Percentiles rank a stretch among this genome's conserved stretches.
phyloP scores from a whole-genome alignment of 2,329 filamentous ascomycete species.

The Nectriaceae sp. region DNA sequence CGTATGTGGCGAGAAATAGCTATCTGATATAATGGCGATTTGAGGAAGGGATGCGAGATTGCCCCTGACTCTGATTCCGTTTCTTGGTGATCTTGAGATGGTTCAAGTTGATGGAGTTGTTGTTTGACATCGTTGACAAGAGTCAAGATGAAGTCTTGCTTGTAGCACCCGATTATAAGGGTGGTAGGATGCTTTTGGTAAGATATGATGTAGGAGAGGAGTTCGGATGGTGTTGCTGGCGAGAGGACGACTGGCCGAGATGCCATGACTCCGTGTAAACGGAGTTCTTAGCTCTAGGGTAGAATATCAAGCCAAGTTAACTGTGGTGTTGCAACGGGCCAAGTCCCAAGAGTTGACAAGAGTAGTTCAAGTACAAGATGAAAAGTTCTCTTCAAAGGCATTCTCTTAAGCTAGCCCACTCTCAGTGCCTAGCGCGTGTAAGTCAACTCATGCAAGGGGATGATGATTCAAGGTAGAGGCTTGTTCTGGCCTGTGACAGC shows the following conservation, averaged over 20 bases:
- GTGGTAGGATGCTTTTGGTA: slow-evolving; percentile 60
- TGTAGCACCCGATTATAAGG: slow-evolving; percentile 70
- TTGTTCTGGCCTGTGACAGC: background rate
- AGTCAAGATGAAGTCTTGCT: slow-evolving; percentile 63
- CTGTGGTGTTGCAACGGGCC: no score
- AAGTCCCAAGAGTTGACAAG: no score
- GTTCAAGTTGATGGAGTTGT: slow-evolving; percentile 17
- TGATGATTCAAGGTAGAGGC: background rate
- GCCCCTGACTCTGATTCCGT: background rate
- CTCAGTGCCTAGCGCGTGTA: no score
- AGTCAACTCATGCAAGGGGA: no score
- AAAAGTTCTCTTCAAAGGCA: no score
- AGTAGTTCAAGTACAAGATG: no score
- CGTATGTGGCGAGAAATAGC: slow-evolving; percentile 69
- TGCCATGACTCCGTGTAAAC: slow-evolving; percentile 21
- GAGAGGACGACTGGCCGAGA: slow-evolving; percentile 47
- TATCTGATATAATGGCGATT: slow-evolving; percentile 68
- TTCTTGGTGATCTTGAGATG: background rate
- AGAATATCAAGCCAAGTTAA: no score
- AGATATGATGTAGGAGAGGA: slow-evolving; percentile 66
- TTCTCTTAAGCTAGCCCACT: no score
- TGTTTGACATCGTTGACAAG: slow-evolving; percentile 51
- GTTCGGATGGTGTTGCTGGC: slow-evolving; percentile 56
- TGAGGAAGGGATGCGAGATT: slow-evolving; percentile 44
- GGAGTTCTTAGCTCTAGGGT: slow-evolving; percentile 11